Evolutionary conservation across 1,284 basidiomycete genomes (phyloP), one percentile per base, ranked within the genome.

Genomic region (Hymenochaete sp.): DNA sequence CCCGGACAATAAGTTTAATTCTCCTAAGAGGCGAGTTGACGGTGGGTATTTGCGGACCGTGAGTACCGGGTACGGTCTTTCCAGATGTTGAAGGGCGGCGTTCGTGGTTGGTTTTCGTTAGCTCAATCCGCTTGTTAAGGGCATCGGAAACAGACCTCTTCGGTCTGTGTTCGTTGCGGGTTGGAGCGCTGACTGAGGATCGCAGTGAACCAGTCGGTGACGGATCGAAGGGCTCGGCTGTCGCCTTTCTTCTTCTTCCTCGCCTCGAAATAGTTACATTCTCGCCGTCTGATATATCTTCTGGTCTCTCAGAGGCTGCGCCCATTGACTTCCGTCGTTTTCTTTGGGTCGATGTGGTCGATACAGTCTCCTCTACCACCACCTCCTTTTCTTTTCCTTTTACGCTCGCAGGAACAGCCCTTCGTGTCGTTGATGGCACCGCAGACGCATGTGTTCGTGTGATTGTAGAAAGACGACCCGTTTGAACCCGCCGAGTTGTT

Each of bases 1-100:
- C 65, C 27, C 79, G 75, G n/a, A 84, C 77, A 27, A 86, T 75
- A 28, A 89, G 72, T 40, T 72, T 75, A 40, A 86, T 65, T 40
- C 84, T 77, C 56, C 74, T 80, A 41, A 79, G 65, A 14, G 57
- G 55, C 13, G 52, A 44, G 8, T 52, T 22, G 16, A 45, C n/a
- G 14, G 25, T 8, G 18, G n/a, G 28, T 14, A 13, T 32, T 25
- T 27, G 36, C 29, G 10, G 45, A 36, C 26, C 47, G 37, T 8
- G 48, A 29, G 11, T 49, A 1, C 47, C 47, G 21, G 47, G 19
- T 7, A 47, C 32, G 27, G 46, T 50, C 26, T 46, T 46, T 18
- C 45, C 45, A 4, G 43, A 14, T 14, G 38, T 40, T n/a, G 35
- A 40, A 8, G 45, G 48, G n/a, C n/a, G n/a, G n/a, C n/a, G n/a